Percentiles rank a stretch among this genome's conserved stretches.
Conservation (phyloP, 2,329 filamentous ascomycete species). For the Fusarium pseudonygamai region DNA sequence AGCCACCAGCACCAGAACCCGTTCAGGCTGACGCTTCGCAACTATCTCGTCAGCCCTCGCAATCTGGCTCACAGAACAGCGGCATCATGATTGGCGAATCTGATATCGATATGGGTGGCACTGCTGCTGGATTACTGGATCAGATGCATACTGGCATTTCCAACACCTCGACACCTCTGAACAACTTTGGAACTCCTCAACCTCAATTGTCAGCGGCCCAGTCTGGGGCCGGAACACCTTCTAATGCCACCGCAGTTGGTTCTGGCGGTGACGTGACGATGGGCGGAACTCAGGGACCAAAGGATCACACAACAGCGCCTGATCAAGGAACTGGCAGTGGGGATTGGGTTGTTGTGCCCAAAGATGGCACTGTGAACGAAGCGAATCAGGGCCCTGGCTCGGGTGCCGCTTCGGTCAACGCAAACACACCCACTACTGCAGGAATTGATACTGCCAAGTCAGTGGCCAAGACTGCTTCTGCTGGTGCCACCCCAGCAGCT, state of each 20-base stretch:
- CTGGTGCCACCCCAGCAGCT: conserved; percentile 40
- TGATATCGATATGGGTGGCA: conserved; percentile 72
- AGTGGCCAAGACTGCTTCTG: conserved; percentile 27
- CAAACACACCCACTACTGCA: conserved; percentile 46
- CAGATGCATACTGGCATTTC: conserved; percentile 73
- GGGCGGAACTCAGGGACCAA: conserved; percentile 59
- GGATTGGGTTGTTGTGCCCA: conserved; percentile 81
- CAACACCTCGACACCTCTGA: conserved; percentile 67
- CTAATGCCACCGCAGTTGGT: conserved; percentile 57
- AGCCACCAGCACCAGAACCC: conserved; percentile 66
- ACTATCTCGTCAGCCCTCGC: conserved; percentile 64
- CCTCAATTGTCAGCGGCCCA: conserved; percentile 64
- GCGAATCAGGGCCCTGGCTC: conserved; percentile 25
- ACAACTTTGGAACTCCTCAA: conserved; percentile 70
- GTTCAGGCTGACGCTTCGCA: conserved; percentile 45
- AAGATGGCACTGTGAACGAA: conserved; percentile 61
- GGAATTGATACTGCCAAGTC: conserved; percentile 37
- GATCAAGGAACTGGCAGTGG: conserved; percentile 63
- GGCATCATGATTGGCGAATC: conserved; percentile 66
- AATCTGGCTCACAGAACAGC: conserved; percentile 65
- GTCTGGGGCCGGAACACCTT: conserved; percentile 67
- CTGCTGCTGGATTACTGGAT: conserved; percentile 71
- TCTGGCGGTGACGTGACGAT: conserved; percentile 56
- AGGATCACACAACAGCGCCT: conserved; percentile 54
- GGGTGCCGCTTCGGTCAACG: conserved; percentile 26